phyloP scores from a whole-genome alignment of 225 moss, liverwort and hornwort species.

The Physcomitrellopsis africana region DNA sequence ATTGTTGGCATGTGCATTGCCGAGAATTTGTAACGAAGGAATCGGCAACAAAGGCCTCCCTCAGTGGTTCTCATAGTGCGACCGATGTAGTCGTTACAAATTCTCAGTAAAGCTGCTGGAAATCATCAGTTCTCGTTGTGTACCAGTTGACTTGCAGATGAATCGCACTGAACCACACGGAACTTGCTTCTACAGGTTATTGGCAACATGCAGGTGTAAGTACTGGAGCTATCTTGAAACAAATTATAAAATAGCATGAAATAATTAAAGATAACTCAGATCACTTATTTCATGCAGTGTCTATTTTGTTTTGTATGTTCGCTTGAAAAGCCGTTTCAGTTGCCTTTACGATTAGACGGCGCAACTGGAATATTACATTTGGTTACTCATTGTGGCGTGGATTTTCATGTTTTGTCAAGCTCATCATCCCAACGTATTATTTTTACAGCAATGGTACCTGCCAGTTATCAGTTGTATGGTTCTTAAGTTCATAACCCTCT shows the following conservation, averaged over 20 bases:
- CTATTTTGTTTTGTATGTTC: neutral
- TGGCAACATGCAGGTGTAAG: conserved; percentile 22
- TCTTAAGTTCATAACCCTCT: too few species aligned
- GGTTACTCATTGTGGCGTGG: too few species aligned
- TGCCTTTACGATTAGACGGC: neutral
- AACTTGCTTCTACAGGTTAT: conserved; percentile 4
- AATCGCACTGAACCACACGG: neutral
- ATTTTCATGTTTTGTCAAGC: neutral
- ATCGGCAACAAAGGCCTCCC: neutral
- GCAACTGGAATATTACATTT: neutral
- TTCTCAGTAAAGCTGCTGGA: too few species aligned
- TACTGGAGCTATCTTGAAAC: neutral
- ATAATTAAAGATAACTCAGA: too few species aligned
- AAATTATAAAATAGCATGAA: too few species aligned
- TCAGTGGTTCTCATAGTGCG: neutral
- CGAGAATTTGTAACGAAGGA: neutral
- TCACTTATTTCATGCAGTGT: too few species aligned
- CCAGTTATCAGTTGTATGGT: too few species aligned
- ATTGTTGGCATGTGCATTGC: neutral
- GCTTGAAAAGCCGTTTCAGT: neutral
- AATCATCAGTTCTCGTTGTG: neutral
- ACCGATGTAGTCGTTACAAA: too few species aligned
- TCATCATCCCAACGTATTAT: too few species aligned
- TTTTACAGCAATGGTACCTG: too few species aligned
- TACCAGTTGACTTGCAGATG: neutral